Evolutionary conservation across 345 rosid species (phyloP), one percentile per base, ranked within the genome.

Genomic region (Brassica incana): DNA sequence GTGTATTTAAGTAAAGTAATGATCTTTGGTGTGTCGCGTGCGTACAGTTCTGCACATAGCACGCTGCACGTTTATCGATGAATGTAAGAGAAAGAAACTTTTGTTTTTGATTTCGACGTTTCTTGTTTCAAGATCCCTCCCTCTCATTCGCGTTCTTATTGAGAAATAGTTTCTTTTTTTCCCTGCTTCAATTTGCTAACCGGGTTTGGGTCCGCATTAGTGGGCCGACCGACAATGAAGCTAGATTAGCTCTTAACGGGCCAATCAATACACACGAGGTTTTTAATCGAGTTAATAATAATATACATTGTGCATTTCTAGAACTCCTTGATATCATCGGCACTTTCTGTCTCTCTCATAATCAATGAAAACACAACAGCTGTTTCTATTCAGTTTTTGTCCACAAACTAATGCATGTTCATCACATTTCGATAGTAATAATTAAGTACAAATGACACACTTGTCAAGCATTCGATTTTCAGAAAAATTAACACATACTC

Each of bases 1-100:
- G 81, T 52, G 76, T 71, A 27, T 71, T 78, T 71, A 71, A 78
- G 81, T 52, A 71, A 78, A 78, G 81, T 78, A 78, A 54, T 64
- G 72, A 36, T 23, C 76, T 78, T 78, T 52, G 61, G 72, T 78
- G 60, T 65, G 58, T 71, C 60, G 80, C 80, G 80, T 77, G 80
- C 76, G 64, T 63, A 63, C 65, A 61, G 40, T 62, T 27, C 40
- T 77, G 65, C 65, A 20, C 38, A 45, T 27, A 77, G 32, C 80
- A 71, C 76, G 40, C 30, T 62, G 32, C 80, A 71, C 76, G 30
- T 4, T 50, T 72, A 54, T 54, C 81, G 58, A 78, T 77, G 71
- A 35, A 71, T 38, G 58, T 12, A 20, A 40, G 65, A 18, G 61
- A 48, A 15, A 48, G 25, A 68, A n/a, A 68, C 67, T 76, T 76